Conservation (phyloP, 768 basidiomycete genomes). For the Rhizopogon vesiculosus region DNA sequence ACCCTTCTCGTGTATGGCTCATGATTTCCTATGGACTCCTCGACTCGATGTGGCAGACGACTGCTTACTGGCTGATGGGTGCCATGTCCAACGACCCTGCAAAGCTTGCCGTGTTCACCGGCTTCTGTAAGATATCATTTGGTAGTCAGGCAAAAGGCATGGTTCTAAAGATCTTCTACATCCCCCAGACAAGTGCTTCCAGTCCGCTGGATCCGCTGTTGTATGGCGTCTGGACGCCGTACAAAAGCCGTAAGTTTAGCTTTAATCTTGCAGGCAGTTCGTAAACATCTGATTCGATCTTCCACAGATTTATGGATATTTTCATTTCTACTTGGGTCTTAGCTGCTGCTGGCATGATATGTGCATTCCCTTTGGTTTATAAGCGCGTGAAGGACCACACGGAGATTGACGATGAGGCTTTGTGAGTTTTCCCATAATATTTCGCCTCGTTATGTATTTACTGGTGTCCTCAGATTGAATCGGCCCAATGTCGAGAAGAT, state of each 20-base stretch:
- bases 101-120: conserved; percentile 38
- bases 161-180: not conserved
- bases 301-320: conserved; percentile 51
- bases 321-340: conserved; percentile 66
- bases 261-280: not conserved
- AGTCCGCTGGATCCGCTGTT: conserved; percentile 63
- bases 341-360: conserved; percentile 54
- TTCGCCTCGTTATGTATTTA: not conserved
- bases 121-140: conserved; percentile 34
- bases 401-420: conserved; percentile 45
- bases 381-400: conserved; percentile 55
- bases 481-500: not conserved
- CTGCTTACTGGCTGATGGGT: conserved; percentile 37
- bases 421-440: conserved; percentile 32
- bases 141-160: conserved; percentile 4
- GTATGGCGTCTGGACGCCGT: conserved; percentile 63
- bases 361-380: conserved; percentile 66
- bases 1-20: not conserved
- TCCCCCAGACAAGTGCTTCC: conserved; percentile 56
- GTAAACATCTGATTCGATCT: not conserved
- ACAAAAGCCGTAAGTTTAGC: conserved; percentile 40
- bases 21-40: conserved; percentile 3
- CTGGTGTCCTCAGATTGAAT: not conserved
- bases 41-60: conserved; percentile 32
- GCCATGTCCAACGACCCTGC: conserved; percentile 43